Evolutionary conservation across 208 protist species (phyloP).

Genomic region (Novymonas esmeraldas): DNA sequence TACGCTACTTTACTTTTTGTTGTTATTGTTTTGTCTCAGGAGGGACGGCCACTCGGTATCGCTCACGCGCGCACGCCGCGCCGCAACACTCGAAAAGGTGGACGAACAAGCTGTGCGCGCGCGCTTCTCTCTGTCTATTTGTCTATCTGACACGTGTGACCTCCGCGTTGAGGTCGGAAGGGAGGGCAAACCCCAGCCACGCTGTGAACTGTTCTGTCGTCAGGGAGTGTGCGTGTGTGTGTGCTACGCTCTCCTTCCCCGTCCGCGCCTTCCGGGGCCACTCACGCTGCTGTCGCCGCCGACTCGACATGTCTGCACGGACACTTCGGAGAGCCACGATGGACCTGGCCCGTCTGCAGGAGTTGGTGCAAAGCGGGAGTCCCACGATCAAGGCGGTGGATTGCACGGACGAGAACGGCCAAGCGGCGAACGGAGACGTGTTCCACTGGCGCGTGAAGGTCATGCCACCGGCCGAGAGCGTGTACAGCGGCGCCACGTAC

Average conservation of each 20-base stretch:
- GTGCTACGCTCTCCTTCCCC: neutral
- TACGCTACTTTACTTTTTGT: no score
- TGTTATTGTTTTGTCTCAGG: no score
- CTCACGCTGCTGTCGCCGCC: neutral
- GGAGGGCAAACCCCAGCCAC: no score
- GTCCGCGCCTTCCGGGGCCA: neutral
- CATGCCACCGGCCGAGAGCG: constrained; percentile 35
- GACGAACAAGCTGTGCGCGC: no score
- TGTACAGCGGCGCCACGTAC: constrained; percentile 57
- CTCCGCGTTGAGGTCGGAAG: no score
- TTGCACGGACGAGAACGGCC: constrained; percentile 18
- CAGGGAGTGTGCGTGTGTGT: neutral
- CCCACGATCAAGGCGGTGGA: constrained; percentile 10
- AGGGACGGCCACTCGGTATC: no score
- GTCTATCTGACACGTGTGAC: no score
- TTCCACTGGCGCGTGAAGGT: constrained; percentile 55
- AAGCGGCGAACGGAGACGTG: constrained; percentile 17
- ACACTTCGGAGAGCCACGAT: constrained; percentile 36
- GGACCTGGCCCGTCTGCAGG: constrained; percentile 42
- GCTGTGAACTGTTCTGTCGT: neutral
- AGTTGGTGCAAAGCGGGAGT: constrained; percentile 2
- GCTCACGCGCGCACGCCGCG: no score
- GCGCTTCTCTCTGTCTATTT: no score
- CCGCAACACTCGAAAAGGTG: no score
- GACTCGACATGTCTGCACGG: constrained; percentile 16